These are phyloP conservation scores for Ustilago cynodontis DNA, from an alignment of 1,284 basidiomycete genomes.

Conservation along the genomic window DNA sequence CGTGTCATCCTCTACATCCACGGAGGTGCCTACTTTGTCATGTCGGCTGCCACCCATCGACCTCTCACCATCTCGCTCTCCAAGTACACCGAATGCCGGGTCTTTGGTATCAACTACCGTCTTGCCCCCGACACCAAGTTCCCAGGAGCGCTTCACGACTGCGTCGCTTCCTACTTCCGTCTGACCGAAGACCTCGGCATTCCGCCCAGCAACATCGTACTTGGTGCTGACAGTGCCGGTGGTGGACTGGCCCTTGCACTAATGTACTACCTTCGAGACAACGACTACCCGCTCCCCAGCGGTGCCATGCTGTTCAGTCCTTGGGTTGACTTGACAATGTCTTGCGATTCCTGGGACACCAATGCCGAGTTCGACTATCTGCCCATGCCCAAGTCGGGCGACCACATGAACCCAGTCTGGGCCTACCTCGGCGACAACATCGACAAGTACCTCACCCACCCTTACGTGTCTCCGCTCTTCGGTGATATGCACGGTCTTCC, in stretches of 20 bases:
- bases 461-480: constrained; percentile 87
- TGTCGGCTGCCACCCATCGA: constrained; percentile 92
- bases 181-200: constrained; percentile 89
- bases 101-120: constrained; percentile 98
- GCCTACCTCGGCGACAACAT: constrained; percentile 88
- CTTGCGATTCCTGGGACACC: constrained; percentile 96
- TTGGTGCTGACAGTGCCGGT: constrained; percentile 89
- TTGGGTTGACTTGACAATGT: constrained; percentile 83
- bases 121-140: constrained; percentile 94
- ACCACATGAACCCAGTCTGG: constrained; percentile 91
- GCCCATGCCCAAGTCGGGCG: constrained; percentile 75
- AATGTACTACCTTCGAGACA: constrained; percentile 82
- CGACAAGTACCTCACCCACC: constrained; percentile 90
- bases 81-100: constrained; percentile 87
- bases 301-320: constrained; percentile 69
- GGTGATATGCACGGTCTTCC: constrained; percentile 88
- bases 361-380: constrained; percentile 77
- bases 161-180: constrained; percentile 86
- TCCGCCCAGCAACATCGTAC: constrained; percentile 77
- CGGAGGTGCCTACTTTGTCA: constrained; percentile 95
- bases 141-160: constrained; percentile 92
- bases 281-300: constrained; percentile 65
- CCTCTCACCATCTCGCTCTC: constrained; percentile 91
- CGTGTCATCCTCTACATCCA: constrained; percentile 92
- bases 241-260: constrained; percentile 88